Base-by-base conservation (phyloP, 345 rosid genomes). In the Angophora floribunda region DNA sequence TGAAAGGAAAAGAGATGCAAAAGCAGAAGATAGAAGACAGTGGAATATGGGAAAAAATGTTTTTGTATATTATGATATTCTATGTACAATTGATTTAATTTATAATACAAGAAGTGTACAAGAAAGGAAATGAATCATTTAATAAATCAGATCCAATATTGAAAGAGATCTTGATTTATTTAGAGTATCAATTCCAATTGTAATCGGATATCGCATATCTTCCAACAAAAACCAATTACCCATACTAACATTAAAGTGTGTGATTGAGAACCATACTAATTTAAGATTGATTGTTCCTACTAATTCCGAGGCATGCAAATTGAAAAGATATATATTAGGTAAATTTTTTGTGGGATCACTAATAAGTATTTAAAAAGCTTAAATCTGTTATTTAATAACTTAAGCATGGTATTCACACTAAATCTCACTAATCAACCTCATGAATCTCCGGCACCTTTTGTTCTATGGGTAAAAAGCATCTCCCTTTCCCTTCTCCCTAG, bases 271-370 rank as follows among this genome's bases (percentile, higher is more conserved):
- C 15, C 19, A 5, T 28, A 2, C n/a, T 0, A 2, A n/a, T 30
- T 63, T n/a, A 8, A 8, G 7, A n/a, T 6, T 1, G 16, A 63
- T n/a, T 32, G 0, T 8, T 4, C 6, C 9, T 13, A 13, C 17
- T n/a, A n/a, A 28, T 28, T 1, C 22, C 22, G 26, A 55, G 28
- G 17, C 0, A 17, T n/a, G 36, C 61, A 22, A 55, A 4, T 63
- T 63, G 61, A 55, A 26, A 21, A 55, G 19, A 55, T 22, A 55
- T 55, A 55, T 55, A 55, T 21, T 19, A 7, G 6, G 5, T 55
- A 55, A 21, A 55, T 7, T 55, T 55, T 22, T 21, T 55, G 41
- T 55, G 13, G 61, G 1, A 55, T 55, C 28, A 55, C 61, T 55
- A 22, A 55, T 22, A 55, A 55, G 28, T 55, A 55, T 55, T 55